These are phyloP conservation scores for Phytophthora fragariaefolia DNA, from an alignment of 352 stramenopile genomes.

Conservation along the genomic window DNA sequence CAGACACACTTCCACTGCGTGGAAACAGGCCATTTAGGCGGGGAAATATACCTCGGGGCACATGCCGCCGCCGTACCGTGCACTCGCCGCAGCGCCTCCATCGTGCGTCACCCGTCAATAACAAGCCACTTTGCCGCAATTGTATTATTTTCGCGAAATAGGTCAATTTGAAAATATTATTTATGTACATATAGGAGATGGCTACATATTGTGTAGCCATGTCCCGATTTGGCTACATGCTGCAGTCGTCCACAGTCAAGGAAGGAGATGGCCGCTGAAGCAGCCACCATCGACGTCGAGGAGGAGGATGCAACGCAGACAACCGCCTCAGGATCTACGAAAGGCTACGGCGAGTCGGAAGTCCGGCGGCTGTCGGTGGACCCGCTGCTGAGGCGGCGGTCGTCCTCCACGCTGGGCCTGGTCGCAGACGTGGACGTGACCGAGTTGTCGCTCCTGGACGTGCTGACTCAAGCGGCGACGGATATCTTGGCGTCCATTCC, in stretches of 20 bases:
- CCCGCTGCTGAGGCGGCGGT: conserved; percentile 11
- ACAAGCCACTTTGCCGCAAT: too few species aligned
- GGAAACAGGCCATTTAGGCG: background rate
- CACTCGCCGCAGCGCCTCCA: conserved; percentile 25
- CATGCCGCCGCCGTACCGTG: conserved; percentile 19
- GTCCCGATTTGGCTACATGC: conserved; percentile 25
- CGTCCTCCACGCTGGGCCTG: conserved; percentile 7
- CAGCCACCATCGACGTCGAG: background rate
- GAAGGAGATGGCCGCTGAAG: background rate
- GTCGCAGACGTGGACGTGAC: conserved; percentile 21
- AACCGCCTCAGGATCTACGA: background rate
- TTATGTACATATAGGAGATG: too few species aligned
- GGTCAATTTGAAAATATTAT: too few species aligned
- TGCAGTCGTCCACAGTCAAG: conserved; percentile 8
- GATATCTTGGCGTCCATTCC: conserved; percentile 52
- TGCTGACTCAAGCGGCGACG: conserved; percentile 44
- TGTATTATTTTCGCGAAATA: too few species aligned
- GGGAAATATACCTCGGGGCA: background rate
- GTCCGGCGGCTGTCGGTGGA: conserved; percentile 4
- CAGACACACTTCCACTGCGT: conserved; percentile 64
- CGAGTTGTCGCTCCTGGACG: conserved; percentile 36
- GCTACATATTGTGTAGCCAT: conserved; percentile 15
- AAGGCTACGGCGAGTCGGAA: conserved; percentile 1
- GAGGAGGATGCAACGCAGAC: conserved; percentile 1
- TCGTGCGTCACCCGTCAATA: too few species aligned